These are phyloP conservation scores for Neopestalotiopsis sp. DNA, from an alignment of 2,329 filamentous ascomycete genomes.

Conservation along the genomic window DNA sequence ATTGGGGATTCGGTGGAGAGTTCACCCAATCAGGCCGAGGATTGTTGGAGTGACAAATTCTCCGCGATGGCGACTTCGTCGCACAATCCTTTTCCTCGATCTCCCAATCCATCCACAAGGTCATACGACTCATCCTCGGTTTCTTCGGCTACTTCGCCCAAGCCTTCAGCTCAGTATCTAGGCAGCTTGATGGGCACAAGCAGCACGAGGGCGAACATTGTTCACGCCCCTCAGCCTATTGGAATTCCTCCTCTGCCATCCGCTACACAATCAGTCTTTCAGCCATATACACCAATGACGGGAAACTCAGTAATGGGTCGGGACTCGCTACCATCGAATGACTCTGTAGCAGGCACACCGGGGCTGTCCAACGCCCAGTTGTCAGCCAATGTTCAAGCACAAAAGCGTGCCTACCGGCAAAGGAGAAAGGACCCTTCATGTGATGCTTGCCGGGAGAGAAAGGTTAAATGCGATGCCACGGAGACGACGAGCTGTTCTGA, in stretches of 20 bases:
- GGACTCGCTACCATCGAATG: constrained; percentile 64
- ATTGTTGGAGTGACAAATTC: constrained; percentile 37
- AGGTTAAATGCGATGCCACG: constrained; percentile 92
- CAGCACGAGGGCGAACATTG: constrained; percentile 54
- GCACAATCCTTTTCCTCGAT: constrained; percentile 64
- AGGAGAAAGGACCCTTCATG: constrained; percentile 96
- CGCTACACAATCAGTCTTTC: constrained; percentile 50
- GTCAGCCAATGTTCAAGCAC: constrained; percentile 65
- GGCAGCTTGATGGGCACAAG: constrained; percentile 58
- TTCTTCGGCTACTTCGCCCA: constrained; percentile 65
- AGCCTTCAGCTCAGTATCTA: constrained; percentile 57
- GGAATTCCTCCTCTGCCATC: constrained; percentile 57
- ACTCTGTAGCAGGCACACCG: constrained; percentile 61
- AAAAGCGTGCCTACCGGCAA: constrained; percentile 94
- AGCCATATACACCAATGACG: constrained; percentile 58
- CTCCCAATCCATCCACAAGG: constrained; percentile 64
- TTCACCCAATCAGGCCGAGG: constrained; percentile 39
- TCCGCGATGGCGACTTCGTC: constrained; percentile 58
- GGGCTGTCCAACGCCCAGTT: constrained; percentile 45
- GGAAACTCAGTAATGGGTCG: constrained; percentile 57
- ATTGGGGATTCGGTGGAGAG: constrained; percentile 44
- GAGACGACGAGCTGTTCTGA: constrained; percentile 96
- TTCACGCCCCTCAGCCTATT: constrained; percentile 56
- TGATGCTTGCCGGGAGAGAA: constrained; percentile 89
- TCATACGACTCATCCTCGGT: constrained; percentile 70